Evolutionary conservation across 306 rosid species (phyloP), one percentile per base, ranked within the genome.

Genomic region (Canavalia gladiata): DNA sequence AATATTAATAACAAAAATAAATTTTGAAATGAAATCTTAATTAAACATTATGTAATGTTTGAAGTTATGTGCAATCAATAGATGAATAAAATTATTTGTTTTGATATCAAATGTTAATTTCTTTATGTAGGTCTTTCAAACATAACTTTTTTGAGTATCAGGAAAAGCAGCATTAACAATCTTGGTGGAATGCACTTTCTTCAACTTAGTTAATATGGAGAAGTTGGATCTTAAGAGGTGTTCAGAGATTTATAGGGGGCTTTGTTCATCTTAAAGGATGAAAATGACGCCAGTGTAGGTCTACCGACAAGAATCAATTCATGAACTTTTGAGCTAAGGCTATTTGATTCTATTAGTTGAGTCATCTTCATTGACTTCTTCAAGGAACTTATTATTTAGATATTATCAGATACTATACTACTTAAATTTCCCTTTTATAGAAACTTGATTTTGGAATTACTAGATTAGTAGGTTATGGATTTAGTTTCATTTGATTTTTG

Each of bases 221-320:
- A 91, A 88, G 86, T 80, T 91, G 90, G 90, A 91, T 83, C 84
- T 91, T 73, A 90, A 91, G 83, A 86, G 96, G 79, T 91, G 93
- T 83, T 81, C 86, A 64, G 84, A 73, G 66, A 84, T 91, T 85
- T 90, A 88, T 72, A 18, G 93, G 96, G 45, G 93, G 96, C 66
- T 89, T 91, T 82, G 87, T 88, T 89, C 92, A 91, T 89, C 93
- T 91, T 51, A 78, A 82, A 89, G 25, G 25, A 18, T 18, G 25
- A 18, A 18, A 18, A 18, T 18, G 25, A 18, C 31, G 9, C 54
- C 12, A 56, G 74, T 28, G 55, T 34, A 63, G 25, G 25, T 18
- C 35, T 66, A 28, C 62, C 49, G 31, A 31, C 28, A 73, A 5
- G 68, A 56, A 57, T 34, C 5, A n/a, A 10, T 25, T 42, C 35